Conservation (phyloP, 2,329 filamentous ascomycete genomes). For the Xylaria sp. region DNA sequence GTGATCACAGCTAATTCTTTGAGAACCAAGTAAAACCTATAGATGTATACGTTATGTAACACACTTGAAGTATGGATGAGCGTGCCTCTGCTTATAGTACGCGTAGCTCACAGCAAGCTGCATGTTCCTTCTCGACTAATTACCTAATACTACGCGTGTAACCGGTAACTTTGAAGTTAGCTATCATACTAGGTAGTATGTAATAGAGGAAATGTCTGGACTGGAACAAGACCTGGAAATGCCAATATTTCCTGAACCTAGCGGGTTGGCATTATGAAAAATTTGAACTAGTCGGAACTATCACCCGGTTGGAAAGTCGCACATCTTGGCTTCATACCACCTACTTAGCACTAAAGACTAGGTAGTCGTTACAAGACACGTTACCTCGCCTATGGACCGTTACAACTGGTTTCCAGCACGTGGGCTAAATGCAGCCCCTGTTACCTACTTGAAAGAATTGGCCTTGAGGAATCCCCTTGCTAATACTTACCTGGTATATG, state of each 20-base stretch:
- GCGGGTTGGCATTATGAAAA: not conserved
- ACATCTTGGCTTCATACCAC: not conserved
- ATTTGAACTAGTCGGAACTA: not conserved
- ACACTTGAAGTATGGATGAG: not conserved
- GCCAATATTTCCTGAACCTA: not conserved
- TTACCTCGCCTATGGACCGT: not conserved
- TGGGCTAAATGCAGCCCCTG: not conserved
- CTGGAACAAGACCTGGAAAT: not conserved
- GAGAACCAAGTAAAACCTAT: not conserved
- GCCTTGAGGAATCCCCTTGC: not conserved
- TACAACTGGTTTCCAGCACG: not conserved
- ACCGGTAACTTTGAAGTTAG: not conserved
- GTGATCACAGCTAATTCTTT: not conserved
- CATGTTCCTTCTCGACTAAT: not conserved
- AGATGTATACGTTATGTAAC: not conserved
- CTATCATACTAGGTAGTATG: not conserved
- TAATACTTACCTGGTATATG: not conserved
- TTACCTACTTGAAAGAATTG: not conserved
- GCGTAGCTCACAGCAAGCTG: not conserved
- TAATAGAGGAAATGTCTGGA: not conserved
- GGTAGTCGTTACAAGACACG: not conserved
- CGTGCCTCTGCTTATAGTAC: not conserved
- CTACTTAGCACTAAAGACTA: not conserved
- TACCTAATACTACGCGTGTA: not conserved
- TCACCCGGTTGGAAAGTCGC: not conserved